phyloP scores from a whole-genome alignment of 2,329 filamentous ascomycete genomes.

The Phialophora expanda region DNA sequence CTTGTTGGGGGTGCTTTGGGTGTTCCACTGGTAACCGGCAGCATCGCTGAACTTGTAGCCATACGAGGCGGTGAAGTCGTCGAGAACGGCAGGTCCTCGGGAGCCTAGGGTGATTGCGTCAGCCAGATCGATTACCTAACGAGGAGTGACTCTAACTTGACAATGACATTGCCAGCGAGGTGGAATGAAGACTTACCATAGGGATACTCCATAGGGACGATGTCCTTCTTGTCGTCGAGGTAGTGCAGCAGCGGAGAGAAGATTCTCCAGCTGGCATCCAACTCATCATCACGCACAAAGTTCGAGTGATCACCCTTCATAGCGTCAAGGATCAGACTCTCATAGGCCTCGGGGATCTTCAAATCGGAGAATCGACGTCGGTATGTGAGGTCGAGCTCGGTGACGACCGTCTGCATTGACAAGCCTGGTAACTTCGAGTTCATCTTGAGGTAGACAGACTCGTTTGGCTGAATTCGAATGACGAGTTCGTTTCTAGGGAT shows the following conservation, averaged over 20 bases:
- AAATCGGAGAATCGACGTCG: slow-evolving; percentile 97
- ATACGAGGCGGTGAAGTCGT: slow-evolving; percentile 97
- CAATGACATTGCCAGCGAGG: background rate
- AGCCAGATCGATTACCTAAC: background rate
- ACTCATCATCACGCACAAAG: slow-evolving; percentile 95
- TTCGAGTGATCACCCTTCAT: slow-evolving; percentile 99
- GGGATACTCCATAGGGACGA: slow-evolving; percentile 98
- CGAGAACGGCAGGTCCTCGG: slow-evolving; percentile 90
- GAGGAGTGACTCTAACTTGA: background rate
- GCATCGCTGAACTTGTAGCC: slow-evolving; percentile 99
- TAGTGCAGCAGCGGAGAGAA: slow-evolving; percentile 98
- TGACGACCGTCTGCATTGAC: slow-evolving; percentile 99
- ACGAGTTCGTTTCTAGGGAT: slow-evolving; percentile 99
- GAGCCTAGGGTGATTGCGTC: slow-evolving; percentile 67
- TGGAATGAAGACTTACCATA: slow-evolving; percentile 73
- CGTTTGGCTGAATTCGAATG: slow-evolving; percentile 98
- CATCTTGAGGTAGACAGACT: slow-evolving; percentile 99
- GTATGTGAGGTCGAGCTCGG: slow-evolving; percentile 97
- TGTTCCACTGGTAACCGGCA: slow-evolving; percentile 93
- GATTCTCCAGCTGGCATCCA: slow-evolving; percentile 97
- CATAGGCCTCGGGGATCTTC: slow-evolving; percentile 99
- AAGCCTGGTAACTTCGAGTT: slow-evolving; percentile 98
- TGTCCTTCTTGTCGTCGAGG: slow-evolving; percentile 98
- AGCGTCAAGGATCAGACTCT: slow-evolving; percentile 94
- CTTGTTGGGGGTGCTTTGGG: slow-evolving; percentile 52